A percentile compares a stretch with the other conserved stretches of the same genome.
Evolutionary conservation across 2,329 filamentous ascomycete genomes (phyloP).

Genomic region (Zalaria sp.): DNA sequence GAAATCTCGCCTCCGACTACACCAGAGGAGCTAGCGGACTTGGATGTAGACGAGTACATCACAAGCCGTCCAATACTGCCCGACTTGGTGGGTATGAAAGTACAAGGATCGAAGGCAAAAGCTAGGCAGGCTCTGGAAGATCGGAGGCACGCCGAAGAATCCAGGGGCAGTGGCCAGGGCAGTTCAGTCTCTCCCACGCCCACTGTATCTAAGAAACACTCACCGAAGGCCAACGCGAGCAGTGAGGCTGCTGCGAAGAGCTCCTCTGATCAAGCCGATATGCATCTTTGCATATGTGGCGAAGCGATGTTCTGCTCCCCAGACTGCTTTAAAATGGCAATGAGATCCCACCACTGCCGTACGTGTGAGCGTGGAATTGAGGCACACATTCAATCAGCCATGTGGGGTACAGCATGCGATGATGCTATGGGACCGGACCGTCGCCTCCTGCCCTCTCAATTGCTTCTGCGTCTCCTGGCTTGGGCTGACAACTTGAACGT

Average conservation of each 20-base stretch:
- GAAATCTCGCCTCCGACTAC: neutral
- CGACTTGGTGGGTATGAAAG: no score
- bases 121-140: neutral
- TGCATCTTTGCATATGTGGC: slow-evolving; percentile 2
- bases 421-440: neutral
- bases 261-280: neutral
- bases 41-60: neutral
- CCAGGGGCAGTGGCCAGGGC: neutral
- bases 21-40: neutral
- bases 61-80: neutral
- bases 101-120: no score
- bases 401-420: neutral
- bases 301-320: slow-evolving; percentile 1
- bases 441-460: neutral
- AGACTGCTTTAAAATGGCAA: slow-evolving; percentile 3
- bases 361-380: neutral
- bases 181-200: neutral
- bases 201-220: neutral
- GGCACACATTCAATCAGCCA: neutral
- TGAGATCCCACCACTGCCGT: slow-evolving; percentile 1
- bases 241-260: neutral
- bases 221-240: neutral
- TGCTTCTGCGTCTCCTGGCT: slow-evolving; percentile 5
- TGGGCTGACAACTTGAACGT: neutral
- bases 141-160: neutral